Conservation (phyloP, 2,329 filamentous ascomycete genomes). For the Simplicillium sp. region DNA sequence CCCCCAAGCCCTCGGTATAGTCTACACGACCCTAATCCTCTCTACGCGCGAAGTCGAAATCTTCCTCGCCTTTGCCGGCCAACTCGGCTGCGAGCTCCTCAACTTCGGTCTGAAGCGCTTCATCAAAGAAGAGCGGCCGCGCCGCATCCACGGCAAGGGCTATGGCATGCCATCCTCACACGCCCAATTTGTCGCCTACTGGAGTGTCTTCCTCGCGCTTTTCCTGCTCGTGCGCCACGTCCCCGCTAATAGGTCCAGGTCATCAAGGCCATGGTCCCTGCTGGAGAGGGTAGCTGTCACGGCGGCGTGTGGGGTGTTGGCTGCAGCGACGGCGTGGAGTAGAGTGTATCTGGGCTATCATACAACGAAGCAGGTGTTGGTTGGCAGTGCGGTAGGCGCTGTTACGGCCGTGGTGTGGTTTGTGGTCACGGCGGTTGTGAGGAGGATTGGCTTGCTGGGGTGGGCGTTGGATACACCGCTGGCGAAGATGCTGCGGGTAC, state of each 20-base stretch:
- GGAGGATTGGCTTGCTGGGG: constrained; percentile 59
- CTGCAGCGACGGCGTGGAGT: constrained; percentile 66
- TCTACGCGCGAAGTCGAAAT: constrained; percentile 87
- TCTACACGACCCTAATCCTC: constrained; percentile 86
- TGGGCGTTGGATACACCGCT: constrained; percentile 61
- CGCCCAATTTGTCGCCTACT: constrained; percentile 90
- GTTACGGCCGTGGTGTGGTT: constrained; percentile 75
- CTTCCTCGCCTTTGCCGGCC: constrained; percentile 79
- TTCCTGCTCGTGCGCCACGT: constrained; percentile 78
- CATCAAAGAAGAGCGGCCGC: constrained; percentile 86
- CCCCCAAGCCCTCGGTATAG: constrained; percentile 81
- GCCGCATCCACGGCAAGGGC: constrained; percentile 77
- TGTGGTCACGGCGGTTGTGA: constrained; percentile 52
- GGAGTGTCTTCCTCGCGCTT: constrained; percentile 72
- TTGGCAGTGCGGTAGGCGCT: constrained; percentile 62
- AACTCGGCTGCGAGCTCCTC: constrained; percentile 81
- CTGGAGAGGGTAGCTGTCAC: constrained; percentile 47
- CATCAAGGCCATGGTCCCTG: constrained; percentile 43
- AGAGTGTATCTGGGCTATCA: constrained; percentile 91
- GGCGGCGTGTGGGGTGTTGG: constrained; percentile 48
- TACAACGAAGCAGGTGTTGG: constrained; percentile 77
- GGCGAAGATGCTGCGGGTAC: constrained; percentile 57
- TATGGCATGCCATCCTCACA: constrained; percentile 97
- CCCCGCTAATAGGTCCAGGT: constrained; percentile 23
- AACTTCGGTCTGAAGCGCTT: constrained; percentile 85